These are phyloP conservation scores for Triticum monococcum DNA, from an alignment of 176 grass and related monocot genomes.

Conservation along the genomic window DNA sequence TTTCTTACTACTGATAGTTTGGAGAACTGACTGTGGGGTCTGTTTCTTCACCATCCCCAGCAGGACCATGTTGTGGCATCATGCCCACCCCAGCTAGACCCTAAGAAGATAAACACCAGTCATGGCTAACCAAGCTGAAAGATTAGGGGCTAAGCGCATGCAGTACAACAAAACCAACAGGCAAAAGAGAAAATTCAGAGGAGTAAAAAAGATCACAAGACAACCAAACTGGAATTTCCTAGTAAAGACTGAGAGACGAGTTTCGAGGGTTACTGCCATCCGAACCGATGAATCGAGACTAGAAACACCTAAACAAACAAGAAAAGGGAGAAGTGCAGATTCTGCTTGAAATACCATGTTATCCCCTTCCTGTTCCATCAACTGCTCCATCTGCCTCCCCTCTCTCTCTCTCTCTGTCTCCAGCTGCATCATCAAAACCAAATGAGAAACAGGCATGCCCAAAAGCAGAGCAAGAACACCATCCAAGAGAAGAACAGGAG, in stretches of 20 bases:
- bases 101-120: not conserved
- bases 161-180: not conserved
- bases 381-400: not conserved
- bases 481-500: not conserved
- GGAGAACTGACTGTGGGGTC: slow-evolving; percentile 52
- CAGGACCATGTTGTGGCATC: not conserved
- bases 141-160: not conserved
- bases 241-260: not conserved
- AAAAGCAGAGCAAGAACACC: not conserved
- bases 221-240: too few species aligned
- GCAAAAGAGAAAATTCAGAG: not conserved
- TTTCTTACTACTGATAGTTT: not conserved
- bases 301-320: not conserved
- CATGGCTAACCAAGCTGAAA: not conserved
- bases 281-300: not conserved
- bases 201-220: not conserved
- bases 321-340: not conserved
- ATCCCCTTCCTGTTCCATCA: not conserved
- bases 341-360: not conserved
- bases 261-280: not conserved
- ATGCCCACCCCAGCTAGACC: not conserved
- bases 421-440: not conserved
- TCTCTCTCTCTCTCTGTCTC: not conserved
- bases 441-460: not conserved
- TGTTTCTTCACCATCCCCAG: slow-evolving; percentile 50